Base-by-base conservation (phyloP, 2,329 filamentous ascomycete species). In the Aspergillus novofumigatus region DNA sequence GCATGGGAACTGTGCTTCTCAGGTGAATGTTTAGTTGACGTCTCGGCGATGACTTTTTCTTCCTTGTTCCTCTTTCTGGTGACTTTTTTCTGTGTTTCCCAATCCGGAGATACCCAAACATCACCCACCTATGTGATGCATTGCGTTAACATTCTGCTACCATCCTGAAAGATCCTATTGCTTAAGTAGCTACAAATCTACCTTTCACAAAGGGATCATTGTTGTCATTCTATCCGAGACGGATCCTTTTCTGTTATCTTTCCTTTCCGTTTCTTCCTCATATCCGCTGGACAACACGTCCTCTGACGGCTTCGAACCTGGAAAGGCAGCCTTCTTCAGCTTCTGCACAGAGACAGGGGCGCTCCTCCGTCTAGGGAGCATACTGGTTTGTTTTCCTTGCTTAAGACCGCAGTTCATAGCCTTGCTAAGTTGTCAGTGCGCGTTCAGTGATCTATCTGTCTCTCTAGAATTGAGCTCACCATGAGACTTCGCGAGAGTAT, bases 401-500 rank as follows among this genome's bases (percentile, higher is more conserved):
- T 26, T 2, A 20, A 6, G 9, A 17, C 5, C 44, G 6, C 11
- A 14, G 11, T 21, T 26, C 21, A 25, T 35, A 17, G 25, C 20
- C 21, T 14, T 21, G 11, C 5, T 23, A 47, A 23, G 9, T 8
- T 11, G 44, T 47, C 21, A 26, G 3, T 26, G 44, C 10, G 44
- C 8, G 44, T 11, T 11, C 23, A 47, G 44, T n/a, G n/a, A n/a
- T 23, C 10, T 23, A 10, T 3, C 14, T 14, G 10, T 47, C 8
- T 47, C 21, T 47, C n/a, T 2, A 14, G 10, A 26, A 21, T 6
- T 14, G 21, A 26, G 49, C 55, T 50, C 45, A 62, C 52, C 28
- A 75, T 74, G 72, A 69, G 62, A 51, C 67, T 75, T 20, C 69
- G 74, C 58, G 56, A 61, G 4, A 67, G 29, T 17, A 69, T 77